Evolutionary conservation across 257 asterid species (phyloP), one percentile per base, ranked within the genome.

Genomic region (Scutellaria galericulata): DNA sequence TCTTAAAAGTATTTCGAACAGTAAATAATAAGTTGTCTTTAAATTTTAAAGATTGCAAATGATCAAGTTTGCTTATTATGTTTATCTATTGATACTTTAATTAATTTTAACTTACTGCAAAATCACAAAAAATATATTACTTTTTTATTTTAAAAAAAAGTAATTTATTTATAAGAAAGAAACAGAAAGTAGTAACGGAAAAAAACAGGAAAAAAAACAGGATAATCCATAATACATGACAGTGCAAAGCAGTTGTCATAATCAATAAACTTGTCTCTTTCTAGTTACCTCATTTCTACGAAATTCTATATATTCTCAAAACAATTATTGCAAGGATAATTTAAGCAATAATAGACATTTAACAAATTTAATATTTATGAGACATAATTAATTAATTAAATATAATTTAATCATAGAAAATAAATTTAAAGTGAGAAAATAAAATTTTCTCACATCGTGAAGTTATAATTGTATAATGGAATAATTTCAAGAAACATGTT

Each of bases 201-300:
- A 75, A 44, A 66, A 66, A 75, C 74, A 75, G 59, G 53, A 50
- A 59, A 52, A 75, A 45, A 66, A 66, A 75, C 74, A 75, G 59
- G 54, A 60, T 68, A 53, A 31, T 35, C 42, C 66, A 74, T 74
- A 15, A 65, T 39, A 50, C 12, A 7, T 37, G 69, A 20, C 10
- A 11, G 27, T 44, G 68, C 55, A 47, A 66, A 40, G 18, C 56
- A 15, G 41, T 58, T 39, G 74, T 67, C 79, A 58, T 57, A 66
- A 48, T 75, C 79, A 40, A 45, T 18, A n/a, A 57, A 48, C 46
- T 56, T 74, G 58, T 74, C 68, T 41, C 44, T 74, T 51, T 59
- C 58, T 9, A 41, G 75, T 75, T 75, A 68, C 79, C 75, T 59
- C 55, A 24, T 50, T 68, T 13, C 7, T 41, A 68, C 64, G 71